These are phyloP conservation scores for Boletus bicolor DNA, from an alignment of 768 basidiomycete genomes.

Conservation along the genomic window DNA sequence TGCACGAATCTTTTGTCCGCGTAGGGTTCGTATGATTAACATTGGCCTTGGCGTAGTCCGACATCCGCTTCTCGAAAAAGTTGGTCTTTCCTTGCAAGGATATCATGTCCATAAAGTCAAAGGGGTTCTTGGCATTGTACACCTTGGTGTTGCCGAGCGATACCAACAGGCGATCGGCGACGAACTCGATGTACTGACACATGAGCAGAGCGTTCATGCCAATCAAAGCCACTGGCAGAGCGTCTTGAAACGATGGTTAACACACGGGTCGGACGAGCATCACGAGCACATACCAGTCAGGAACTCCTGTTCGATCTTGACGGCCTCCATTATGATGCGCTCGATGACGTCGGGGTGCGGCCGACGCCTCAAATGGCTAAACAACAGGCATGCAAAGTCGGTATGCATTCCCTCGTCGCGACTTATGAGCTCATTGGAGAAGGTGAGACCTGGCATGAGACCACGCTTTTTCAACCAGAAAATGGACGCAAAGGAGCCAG, in stretches of 20 bases:
- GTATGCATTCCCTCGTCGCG: constrained; percentile 95
- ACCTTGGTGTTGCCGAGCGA: constrained; percentile 78
- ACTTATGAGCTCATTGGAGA: constrained; percentile 93
- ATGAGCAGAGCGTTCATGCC: constrained; percentile 88
- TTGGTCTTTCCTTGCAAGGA: constrained; percentile 94
- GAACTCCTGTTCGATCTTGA: constrained; percentile 82
- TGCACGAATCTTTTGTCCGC: constrained; percentile 3
- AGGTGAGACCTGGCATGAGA: constrained; percentile 91
- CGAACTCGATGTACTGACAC: constrained; percentile 88
- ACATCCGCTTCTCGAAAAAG: constrained; percentile 92
- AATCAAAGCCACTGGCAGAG: constrained; percentile 79
- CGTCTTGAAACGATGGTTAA: constrained; percentile 44
- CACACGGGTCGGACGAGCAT: too few relatives aligned
- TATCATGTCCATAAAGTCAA: constrained; percentile 93
- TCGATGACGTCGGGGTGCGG: constrained; percentile 75
- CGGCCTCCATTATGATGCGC: constrained; percentile 76
- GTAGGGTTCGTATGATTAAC: constrained; percentile 35
- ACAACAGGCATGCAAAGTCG: constrained; percentile 89
- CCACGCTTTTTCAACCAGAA: constrained; percentile 99
- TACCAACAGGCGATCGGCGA: constrained; percentile 85
- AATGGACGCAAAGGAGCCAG: constrained; percentile 86
- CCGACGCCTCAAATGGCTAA: constrained; percentile 71
- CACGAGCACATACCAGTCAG: constrained; percentile 53
- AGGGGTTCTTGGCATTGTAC: constrained; percentile 75
- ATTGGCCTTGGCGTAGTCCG: constrained; percentile 67